Evolutionary conservation across 345 rosid genomes (phyloP).

Genomic region (Gossypium herbaceum): DNA sequence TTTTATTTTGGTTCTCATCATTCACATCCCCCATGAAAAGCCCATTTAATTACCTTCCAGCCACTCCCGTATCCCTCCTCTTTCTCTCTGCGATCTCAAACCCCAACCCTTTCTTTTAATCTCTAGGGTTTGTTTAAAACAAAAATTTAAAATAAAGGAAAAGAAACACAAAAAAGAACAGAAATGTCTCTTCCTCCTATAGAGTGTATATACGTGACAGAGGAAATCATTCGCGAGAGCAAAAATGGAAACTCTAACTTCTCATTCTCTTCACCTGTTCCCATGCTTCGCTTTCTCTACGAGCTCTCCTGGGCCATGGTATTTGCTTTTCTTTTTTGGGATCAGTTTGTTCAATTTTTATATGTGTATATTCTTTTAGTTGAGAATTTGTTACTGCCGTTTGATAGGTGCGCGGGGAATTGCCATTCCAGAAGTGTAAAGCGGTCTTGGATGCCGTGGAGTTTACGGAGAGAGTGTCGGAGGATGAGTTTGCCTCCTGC

Average conservation of each 20-base stretch:
- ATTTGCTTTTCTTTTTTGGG: constrained; percentile 1
- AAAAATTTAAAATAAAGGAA: neutral
- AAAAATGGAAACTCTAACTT: constrained; percentile 58
- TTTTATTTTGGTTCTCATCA: neutral
- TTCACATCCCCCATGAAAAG: neutral
- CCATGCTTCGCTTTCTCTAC: constrained; percentile 82
- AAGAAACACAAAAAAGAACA: neutral
- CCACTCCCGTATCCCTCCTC: neutral
- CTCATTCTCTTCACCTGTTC: constrained; percentile 56
- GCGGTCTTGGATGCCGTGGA: constrained; percentile 60
- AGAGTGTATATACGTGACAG: constrained; percentile 67
- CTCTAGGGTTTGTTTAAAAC: neutral
- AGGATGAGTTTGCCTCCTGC: constrained; percentile 54
- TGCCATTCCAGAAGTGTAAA: constrained; percentile 83
- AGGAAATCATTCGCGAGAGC: constrained; percentile 73
- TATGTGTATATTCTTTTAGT: too few relatives aligned
- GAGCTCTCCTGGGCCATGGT: constrained; percentile 88
- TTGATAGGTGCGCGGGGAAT: constrained; percentile 80
- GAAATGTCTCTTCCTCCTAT: constrained; percentile 62
- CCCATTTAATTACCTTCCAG: constrained; percentile 7
- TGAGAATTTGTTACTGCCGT: constrained; percentile 15
- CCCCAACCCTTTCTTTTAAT: neutral
- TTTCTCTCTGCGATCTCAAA: neutral
- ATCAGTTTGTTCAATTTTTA: neutral
- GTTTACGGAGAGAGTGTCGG: constrained; percentile 47